Evolutionary conservation across 2,329 filamentous ascomycete genomes (phyloP), one percentile per base, ranked within the genome.

Genomic region (Sclerotinia trifoliorum): DNA sequence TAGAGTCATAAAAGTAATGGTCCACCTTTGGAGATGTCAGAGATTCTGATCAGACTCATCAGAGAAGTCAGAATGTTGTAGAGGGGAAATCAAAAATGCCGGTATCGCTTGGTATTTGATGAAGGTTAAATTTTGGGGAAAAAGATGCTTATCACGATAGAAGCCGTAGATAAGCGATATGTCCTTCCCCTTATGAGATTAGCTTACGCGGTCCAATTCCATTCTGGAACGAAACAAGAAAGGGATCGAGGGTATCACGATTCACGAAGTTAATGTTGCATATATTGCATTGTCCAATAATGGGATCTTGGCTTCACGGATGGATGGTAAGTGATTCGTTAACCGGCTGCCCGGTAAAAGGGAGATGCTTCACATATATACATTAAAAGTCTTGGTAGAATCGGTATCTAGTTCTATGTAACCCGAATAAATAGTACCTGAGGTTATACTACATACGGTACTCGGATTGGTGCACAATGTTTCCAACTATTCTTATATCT

Each of bases 81-180:
- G 26, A 19, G 26, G 26, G 13, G 19, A 32, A 35, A 17, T 4
- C 1, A 7, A 24, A 4, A 51, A 35, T 39, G 60, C 60, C 60
- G 60, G 60, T 63, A 63, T 63, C 60, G 60, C 60, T 42, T 51
- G 21, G 8, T 19, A 51, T 24, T 24, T 49, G 13, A 62, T 13
- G 21, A 62, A 62, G 26, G 21, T 13, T 39, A 17, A 42, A 17
- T 17, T 42, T 42, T 42, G 10, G 13, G 39, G 15, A 3, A 15
- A 15, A 51, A 42, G 46, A 24, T 32, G 15, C 32, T 63, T 63
- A 63, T 63, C 60, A 48, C 60, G 60, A 63, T 51, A 63, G 29
- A 63, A 63, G 32, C 46, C 60, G 60, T 13, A 63, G 60, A 63
- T 63, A 63, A 63, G 60, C 60, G 60, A 63, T 21, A 13, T 7